phyloP scores from a whole-genome alignment of 768 basidiomycete genomes.

The Coprinopsis cinerea region DNA sequence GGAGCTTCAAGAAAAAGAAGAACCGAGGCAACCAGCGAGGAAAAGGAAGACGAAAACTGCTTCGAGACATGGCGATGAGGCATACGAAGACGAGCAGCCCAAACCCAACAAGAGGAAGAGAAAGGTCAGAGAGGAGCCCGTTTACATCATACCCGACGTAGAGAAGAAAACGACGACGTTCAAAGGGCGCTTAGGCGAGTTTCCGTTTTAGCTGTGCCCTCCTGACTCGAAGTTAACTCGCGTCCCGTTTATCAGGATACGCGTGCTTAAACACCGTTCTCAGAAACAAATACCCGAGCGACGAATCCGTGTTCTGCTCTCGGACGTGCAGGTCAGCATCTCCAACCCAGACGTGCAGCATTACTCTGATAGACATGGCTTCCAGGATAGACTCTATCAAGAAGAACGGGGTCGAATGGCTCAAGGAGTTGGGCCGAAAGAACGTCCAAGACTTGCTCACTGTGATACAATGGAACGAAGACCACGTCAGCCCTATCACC shows the following conservation, averaged over 20 bases:
- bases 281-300: constrained; percentile 61
- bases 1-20: no score
- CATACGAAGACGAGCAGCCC: constrained; percentile 7
- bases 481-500: constrained; percentile 67
- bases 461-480: constrained; percentile 89
- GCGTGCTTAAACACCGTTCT: constrained; percentile 86
- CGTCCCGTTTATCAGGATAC: constrained; percentile 39
- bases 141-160: constrained; percentile 70
- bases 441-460: constrained; percentile 68
- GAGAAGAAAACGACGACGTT: constrained; percentile 63
- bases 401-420: constrained; percentile 75
- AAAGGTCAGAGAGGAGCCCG: constrained; percentile 36
- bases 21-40: no score
- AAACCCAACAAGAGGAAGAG: constrained; percentile 2
- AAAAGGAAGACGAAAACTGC: neutral
- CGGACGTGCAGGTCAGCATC: constrained; percentile 50
- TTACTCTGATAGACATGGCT: constrained; percentile 18
- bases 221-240: neutral
- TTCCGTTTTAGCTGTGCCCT: no score
- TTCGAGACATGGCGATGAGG: neutral
- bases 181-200: constrained; percentile 53
- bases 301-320: constrained; percentile 67
- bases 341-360: neutral
- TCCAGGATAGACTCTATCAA: constrained; percentile 67
- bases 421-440: constrained; percentile 73